Conservation (phyloP, 2,329 filamentous ascomycete genomes). For the Dactylellina leptospora region DNA sequence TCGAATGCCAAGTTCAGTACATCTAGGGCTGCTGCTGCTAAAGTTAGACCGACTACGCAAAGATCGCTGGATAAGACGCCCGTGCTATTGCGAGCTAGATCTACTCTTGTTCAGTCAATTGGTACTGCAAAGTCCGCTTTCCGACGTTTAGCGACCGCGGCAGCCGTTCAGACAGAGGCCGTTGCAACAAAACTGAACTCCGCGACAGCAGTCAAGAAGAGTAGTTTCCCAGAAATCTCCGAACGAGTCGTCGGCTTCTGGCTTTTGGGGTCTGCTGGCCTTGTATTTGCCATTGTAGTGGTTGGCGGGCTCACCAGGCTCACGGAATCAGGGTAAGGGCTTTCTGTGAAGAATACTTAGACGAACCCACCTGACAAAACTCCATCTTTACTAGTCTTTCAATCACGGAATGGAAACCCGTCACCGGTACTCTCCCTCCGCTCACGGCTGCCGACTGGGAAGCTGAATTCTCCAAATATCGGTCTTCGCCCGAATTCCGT, state of each 20-base stretch:
- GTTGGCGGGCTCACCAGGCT: constrained; percentile 92
- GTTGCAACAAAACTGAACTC: neutral
- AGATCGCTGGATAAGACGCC: neutral
- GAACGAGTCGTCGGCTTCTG: constrained; percentile 86
- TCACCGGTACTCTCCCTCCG: constrained; percentile 89
- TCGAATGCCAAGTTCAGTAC: constrained; percentile 22
- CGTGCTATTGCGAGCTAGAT: constrained; percentile 4
- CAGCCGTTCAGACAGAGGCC: constrained; percentile 6
- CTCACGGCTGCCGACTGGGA: constrained; percentile 84
- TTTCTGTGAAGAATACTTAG: neutral
- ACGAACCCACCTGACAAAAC: neutral
- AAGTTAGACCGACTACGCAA: constrained; percentile 11
- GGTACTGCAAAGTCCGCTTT: constrained; percentile 22
- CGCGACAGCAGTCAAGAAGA: constrained; percentile 18
- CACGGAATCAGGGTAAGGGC: constrained; percentile 89
- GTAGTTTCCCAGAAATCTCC: constrained; percentile 67
- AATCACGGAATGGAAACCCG: constrained; percentile 98
- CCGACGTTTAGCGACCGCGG: constrained; percentile 20
- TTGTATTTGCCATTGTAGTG: constrained; percentile 95
- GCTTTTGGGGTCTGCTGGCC: constrained; percentile 88
- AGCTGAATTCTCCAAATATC: constrained; percentile 90
- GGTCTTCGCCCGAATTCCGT: constrained; percentile 88
- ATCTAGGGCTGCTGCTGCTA: constrained; percentile 15
- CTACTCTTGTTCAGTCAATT: constrained; percentile 4
- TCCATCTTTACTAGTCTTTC: constrained; percentile 73